phyloP scores from a whole-genome alignment of 306 rosid genomes.

The Citrullus amarus region DNA sequence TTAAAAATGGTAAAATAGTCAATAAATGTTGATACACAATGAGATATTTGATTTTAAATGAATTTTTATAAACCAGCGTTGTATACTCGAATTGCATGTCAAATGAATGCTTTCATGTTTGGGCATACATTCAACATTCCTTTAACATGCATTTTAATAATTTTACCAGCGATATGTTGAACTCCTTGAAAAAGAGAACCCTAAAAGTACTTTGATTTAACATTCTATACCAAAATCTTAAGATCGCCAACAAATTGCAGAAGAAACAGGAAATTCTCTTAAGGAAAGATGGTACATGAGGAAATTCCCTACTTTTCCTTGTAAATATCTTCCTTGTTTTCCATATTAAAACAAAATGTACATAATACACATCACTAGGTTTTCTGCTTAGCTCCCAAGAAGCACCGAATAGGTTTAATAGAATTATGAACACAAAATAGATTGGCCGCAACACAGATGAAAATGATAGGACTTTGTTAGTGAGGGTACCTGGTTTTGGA shows the following conservation, averaged over 20 bases:
- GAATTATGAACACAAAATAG: neutral
- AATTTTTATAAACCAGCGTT: too few relatives aligned
- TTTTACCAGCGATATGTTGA: neutral
- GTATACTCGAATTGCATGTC: too few relatives aligned
- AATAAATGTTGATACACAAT: too few relatives aligned
- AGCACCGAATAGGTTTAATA: neutral
- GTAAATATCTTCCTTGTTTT: neutral
- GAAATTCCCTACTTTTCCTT: neutral
- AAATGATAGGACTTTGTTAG: neutral
- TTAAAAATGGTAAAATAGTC: too few relatives aligned
- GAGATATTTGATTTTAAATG: too few relatives aligned
- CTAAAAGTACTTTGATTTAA: neutral
- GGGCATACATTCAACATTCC: too few relatives aligned
- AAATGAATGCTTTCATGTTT: too few relatives aligned
- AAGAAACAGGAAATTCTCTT: neutral
- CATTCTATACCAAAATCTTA: neutral
- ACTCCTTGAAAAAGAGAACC: neutral
- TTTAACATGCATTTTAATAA: neutral
- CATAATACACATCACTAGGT: neutral
- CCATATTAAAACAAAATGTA: neutral
- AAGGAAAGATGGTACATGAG: neutral
- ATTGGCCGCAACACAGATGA: neutral
- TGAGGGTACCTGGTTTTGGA: neutral
- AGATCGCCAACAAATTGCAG: neutral
- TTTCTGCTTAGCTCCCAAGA: neutral